phyloP scores from a whole-genome alignment of 192 early-diverging fungal genomes.

The Polychytrium aggregatum region DNA sequence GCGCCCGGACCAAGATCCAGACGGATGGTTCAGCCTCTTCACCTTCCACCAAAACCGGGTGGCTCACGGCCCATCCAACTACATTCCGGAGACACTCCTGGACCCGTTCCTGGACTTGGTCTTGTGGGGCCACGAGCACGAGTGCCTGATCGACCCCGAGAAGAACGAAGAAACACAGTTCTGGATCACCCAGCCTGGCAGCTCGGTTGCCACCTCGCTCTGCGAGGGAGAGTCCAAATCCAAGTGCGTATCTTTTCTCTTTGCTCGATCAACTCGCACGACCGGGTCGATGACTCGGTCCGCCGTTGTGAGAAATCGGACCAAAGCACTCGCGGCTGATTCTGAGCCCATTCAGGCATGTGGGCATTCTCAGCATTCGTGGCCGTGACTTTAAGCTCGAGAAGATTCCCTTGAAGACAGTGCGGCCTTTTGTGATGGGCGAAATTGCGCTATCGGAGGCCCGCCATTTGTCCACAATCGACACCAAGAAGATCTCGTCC shows the following conservation, averaged over 20 bases:
- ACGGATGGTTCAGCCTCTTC: slow-evolving; percentile 83
- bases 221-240: slow-evolving; percentile 71
- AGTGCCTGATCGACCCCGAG: slow-evolving; percentile 73
- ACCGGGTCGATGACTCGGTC: no score
- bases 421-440: slow-evolving; percentile 79
- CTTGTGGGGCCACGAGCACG: slow-evolving; percentile 97
- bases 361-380: slow-evolving; percentile 53
- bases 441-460: slow-evolving; percentile 50
- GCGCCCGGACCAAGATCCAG: slow-evolving; percentile 49
- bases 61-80: slow-evolving; percentile 66
- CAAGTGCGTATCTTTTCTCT: slow-evolving; percentile 36
- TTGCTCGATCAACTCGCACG: no score
- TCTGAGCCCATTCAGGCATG: no score
- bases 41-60: slow-evolving; percentile 89
- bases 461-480: slow-evolving; percentile 31
- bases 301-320: no score
- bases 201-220: slow-evolving; percentile 82
- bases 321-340: no score
- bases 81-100: slow-evolving; percentile 81
- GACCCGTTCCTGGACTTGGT: slow-evolving; percentile 72
- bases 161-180: slow-evolving; percentile 54
- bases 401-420: slow-evolving; percentile 61
- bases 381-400: slow-evolving; percentile 56
- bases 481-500: slow-evolving; percentile 38
- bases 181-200: slow-evolving; percentile 83